Percentiles rank a stretch among this genome's conserved stretches.
Conservation (phyloP, 75 land plant species). For the Selaginella tamariscina region DNA sequence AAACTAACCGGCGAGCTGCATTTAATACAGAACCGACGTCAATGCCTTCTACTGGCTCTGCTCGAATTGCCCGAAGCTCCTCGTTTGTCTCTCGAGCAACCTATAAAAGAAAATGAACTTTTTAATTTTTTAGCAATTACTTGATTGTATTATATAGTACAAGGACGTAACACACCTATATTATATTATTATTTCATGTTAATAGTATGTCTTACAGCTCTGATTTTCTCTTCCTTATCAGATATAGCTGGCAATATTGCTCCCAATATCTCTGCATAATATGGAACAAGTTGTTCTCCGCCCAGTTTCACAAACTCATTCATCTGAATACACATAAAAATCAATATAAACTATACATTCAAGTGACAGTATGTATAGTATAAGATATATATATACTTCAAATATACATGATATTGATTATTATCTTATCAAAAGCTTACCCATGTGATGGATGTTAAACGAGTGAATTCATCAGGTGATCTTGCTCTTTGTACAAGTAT, state of each 20-base stretch:
- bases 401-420: not conserved
- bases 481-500: conserved; percentile 85
- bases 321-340: conserved; percentile 46
- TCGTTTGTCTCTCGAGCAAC: conserved; percentile 98
- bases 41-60: conserved; percentile 68
- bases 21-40: conserved; percentile 74
- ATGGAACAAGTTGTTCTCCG: conserved; percentile 89
- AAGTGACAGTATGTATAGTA: not conserved
- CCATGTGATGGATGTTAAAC: conserved; percentile 94
- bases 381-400: not conserved
- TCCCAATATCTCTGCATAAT: conserved; percentile 89
- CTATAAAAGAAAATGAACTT: conserved; percentile 22
- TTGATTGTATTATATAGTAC: not conserved
- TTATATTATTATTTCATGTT: not conserved
- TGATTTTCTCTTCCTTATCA: conserved; percentile 96
- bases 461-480: conserved; percentile 88
- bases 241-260: conserved; percentile 92
- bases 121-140: not conserved
- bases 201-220: conserved; percentile 49
- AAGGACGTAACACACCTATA: not conserved
- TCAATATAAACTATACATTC: not conserved
- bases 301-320: conserved; percentile 98
- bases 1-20: conserved; percentile 68
- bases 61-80: conserved; percentile 60
- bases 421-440: conserved; percentile 26